Conservation (phyloP, 768 basidiomycete genomes). For the Leccinum imitatum region DNA sequence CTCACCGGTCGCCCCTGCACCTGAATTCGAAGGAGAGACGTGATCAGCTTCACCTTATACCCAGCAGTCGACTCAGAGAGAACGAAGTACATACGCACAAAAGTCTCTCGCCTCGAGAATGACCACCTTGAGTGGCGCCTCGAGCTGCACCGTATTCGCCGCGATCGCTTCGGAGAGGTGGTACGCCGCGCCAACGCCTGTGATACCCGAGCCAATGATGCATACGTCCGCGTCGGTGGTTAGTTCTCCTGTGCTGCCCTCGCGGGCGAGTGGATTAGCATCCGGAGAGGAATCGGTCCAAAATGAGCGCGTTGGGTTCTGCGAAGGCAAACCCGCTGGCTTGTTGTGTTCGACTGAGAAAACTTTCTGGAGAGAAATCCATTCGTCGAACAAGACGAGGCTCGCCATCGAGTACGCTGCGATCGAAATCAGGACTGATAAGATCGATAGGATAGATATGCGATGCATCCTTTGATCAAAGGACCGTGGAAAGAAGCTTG, state of each 20-base stretch:
- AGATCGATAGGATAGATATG: neutral
- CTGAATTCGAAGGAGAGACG: conserved; percentile 30
- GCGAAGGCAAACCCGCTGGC: conserved; percentile 46
- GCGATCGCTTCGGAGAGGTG: conserved; percentile 49
- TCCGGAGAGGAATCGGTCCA: conserved; percentile 60
- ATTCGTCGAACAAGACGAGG: too few species aligned
- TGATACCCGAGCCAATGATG: conserved; percentile 79
- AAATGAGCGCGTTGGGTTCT: conserved; percentile 68
- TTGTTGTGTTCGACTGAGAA: conserved; percentile 4
- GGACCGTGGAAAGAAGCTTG: neutral
- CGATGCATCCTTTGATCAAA: neutral
- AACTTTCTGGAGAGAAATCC: conserved; percentile 1
- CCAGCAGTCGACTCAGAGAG: neutral
- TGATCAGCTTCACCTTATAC: neutral
- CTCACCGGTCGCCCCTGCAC: conserved; percentile 75
- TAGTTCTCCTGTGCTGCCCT: conserved; percentile 64
- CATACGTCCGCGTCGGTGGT: conserved; percentile 65
- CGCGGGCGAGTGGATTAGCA: conserved; percentile 64
- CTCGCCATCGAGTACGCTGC: conserved; percentile 1
- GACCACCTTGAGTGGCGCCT: conserved; percentile 46
- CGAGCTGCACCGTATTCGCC: neutral
- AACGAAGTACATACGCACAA: conserved; percentile 49
- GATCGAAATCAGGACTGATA: conserved; percentile 2
- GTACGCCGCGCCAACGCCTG: conserved; percentile 73
- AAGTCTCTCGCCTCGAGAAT: conserved; percentile 86